Percentiles rank a stretch among this genome's conserved stretches.
These are phyloP conservation scores for Globisporangium viniferum DNA, from an alignment of 352 stramenopile genomes.

Conservation along the genomic window DNA sequence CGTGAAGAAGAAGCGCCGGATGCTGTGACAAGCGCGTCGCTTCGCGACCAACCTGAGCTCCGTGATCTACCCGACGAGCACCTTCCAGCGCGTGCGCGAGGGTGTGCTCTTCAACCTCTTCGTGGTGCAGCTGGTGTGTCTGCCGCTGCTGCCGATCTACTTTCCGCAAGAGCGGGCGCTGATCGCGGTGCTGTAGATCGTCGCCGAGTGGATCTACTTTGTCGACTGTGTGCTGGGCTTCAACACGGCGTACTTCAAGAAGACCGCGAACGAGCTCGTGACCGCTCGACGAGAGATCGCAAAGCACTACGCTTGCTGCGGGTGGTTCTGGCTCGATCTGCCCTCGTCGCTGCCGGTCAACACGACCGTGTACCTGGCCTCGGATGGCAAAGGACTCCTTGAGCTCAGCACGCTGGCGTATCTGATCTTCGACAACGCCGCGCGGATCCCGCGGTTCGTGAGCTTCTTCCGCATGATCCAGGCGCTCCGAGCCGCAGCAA, in stretches of 20 bases:
- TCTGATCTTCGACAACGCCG: background rate
- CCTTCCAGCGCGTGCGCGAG: slow-evolving; percentile 1
- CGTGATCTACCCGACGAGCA: slow-evolving; percentile 10
- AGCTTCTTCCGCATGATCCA: background rate
- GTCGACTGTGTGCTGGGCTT: slow-evolving; percentile 4
- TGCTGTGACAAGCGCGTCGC: background rate
- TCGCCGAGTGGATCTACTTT: background rate
- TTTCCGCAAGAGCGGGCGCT: background rate
- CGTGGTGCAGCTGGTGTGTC: background rate
- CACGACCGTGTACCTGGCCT: background rate
- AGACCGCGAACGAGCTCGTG: slow-evolving; percentile 10
- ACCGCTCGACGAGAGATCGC: slow-evolving; percentile 11
- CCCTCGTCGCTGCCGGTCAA: slow-evolving; percentile 8
- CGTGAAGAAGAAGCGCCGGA: background rate
- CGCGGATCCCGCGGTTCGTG: background rate
- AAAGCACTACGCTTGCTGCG: background rate
- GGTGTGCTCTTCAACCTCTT: background rate
- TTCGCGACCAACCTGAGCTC: background rate
- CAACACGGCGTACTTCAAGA: slow-evolving; percentile 15
- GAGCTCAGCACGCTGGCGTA: background rate
- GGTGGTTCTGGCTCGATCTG: slow-evolving; percentile 2
- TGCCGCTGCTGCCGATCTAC: slow-evolving; percentile 1
- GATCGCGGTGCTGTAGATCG: background rate
- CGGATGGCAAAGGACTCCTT: background rate
- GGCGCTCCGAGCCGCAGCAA: background rate